Evolutionary conservation across 345 rosid genomes (phyloP).

Genomic region (Salix exigua): DNA sequence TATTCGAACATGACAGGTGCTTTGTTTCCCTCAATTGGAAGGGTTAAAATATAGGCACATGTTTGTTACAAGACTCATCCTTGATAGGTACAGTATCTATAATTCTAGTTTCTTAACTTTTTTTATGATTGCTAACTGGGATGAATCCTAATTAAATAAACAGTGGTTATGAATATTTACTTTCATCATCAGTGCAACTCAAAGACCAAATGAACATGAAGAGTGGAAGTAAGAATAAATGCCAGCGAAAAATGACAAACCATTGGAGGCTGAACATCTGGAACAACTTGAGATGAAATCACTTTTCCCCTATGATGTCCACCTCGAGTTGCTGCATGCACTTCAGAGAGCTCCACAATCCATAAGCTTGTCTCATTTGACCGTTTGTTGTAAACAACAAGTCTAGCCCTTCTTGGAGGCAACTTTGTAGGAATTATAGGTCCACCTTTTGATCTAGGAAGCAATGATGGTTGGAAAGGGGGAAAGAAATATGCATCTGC

Average conservation of each 20-base stretch:
- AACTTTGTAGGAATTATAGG: constrained; percentile 79
- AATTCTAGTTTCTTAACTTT: not conserved
- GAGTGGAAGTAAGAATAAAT: not conserved
- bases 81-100: not conserved
- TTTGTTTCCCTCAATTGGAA: not conserved
- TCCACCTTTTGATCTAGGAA: constrained; percentile 79
- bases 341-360: constrained; percentile 82
- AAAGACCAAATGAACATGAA: not conserved
- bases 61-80: not conserved
- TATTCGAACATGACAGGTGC: not conserved
- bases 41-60: not conserved
- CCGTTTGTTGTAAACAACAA: constrained; percentile 71
- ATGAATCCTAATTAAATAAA: not conserved
- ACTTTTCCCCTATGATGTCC: constrained; percentile 96
- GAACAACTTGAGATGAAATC: constrained; percentile 61
- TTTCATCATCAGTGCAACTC: not conserved
- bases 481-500: constrained; percentile 96
- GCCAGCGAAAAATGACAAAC: constrained; percentile 32
- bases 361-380: constrained; percentile 82
- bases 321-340: constrained; percentile 86
- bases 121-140: not conserved
- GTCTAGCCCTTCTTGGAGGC: constrained; percentile 84
- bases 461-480: constrained; percentile 85
- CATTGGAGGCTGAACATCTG: constrained; percentile 94
- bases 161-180: not conserved